Evolutionary conservation across 768 basidiomycete species (phyloP), one percentile per base, ranked within the genome.

Genomic region (Coprinopsis cinerea): DNA sequence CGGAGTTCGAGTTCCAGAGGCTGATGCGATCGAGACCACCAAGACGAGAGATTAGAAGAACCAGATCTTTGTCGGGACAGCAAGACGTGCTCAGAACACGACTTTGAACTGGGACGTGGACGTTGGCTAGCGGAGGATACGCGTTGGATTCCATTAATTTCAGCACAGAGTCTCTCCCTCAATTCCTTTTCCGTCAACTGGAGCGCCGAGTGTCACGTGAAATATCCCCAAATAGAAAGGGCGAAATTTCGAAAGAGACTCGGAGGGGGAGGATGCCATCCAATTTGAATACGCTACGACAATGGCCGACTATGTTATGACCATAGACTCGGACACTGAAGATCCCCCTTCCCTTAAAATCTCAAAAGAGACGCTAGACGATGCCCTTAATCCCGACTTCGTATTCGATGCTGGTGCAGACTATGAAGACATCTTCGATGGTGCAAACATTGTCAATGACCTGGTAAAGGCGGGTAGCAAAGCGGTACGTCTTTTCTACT

Each of bases 51-150:
- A 90, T 69, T 6, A 89, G 67, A 23, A 83, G 69, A 3, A 90
- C 67, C 35, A 91, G 70, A 64, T 92, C 89, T 63, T 91, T 92
- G 69, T 91, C 89, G 7, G 88, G 88, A 62, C 89, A 89, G 58
- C 88, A 90, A 41, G 88, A 79, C 18, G 81, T 76, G 9, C 69
- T 50, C 22, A 86, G 65, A 25, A 90, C 57, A 34, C 83, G 79
- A 48, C 77, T 78, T 25, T 77, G 68, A 5, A 77, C 68, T 4
- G 83, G 77, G 11, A 88, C 65, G 36, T 73, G 74, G 25, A 85
- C 62, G 26, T 70, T 73, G 20, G 81, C 78, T 47, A 89, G 70
- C 25, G 79, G 70, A 23, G 75, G 67, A 58, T 85, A 85, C 1
- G 78, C 71, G 47, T 72, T 74, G 34, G 60, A 52, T 45, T 70